phyloP scores from a whole-genome alignment of 225 moss, liverwort and hornwort species.

The Straminergon stramineum region DNA sequence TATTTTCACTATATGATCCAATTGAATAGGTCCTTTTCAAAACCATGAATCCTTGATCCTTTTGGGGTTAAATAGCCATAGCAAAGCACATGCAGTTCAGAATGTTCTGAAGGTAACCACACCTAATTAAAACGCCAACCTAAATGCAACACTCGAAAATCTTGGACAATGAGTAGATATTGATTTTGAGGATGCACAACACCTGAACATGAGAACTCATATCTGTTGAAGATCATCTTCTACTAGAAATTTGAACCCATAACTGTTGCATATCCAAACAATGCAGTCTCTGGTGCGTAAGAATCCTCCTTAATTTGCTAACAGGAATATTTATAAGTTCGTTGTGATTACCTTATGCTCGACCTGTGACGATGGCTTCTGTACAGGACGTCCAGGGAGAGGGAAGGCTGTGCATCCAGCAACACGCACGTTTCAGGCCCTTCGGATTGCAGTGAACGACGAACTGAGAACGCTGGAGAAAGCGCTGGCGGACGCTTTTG shows the following conservation, averaged over 20 bases:
- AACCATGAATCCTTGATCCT: not conserved
- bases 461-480: conserved; percentile 59
- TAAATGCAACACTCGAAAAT: not conserved
- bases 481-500: conserved; percentile 68
- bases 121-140: not conserved
- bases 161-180: not conserved
- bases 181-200: not conserved
- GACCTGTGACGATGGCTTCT: not conserved
- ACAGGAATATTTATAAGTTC: not conserved
- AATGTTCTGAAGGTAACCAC: not conserved
- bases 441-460: conserved; percentile 97
- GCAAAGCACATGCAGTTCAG: not conserved
- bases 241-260: not conserved
- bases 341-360: not conserved
- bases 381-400: conserved; percentile 59
- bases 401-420: conserved; percentile 80
- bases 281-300: not conserved
- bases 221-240: not conserved
- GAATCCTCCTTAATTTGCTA: not conserved
- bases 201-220: not conserved
- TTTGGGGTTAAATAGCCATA: not conserved
- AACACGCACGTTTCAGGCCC: conserved; percentile 86
- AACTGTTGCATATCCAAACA: too few species aligned
- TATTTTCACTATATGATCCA: not conserved
- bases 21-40: not conserved